These are phyloP conservation scores for Umbilicaria muhlenbergii DNA, from an alignment of 495 filamentous ascomycete species.

Conservation along the genomic window DNA sequence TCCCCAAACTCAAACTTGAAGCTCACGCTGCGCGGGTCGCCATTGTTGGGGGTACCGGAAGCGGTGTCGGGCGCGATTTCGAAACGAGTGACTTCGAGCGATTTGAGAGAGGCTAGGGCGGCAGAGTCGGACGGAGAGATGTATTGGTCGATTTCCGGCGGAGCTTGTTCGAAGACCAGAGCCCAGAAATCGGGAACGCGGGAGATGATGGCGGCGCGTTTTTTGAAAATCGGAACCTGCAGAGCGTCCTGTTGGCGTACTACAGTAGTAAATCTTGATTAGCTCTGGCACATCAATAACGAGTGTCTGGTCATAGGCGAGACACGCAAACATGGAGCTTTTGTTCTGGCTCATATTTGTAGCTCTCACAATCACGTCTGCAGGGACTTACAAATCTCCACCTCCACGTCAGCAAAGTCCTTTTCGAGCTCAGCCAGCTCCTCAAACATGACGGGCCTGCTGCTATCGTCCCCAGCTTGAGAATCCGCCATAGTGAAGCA, in stretches of 20 bases:
- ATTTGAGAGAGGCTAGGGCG: conserved; percentile 44
- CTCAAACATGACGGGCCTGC: neutral
- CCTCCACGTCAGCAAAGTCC: neutral
- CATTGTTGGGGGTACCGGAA: conserved; percentile 5
- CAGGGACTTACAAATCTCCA: neutral
- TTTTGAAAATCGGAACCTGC: conserved; percentile 37
- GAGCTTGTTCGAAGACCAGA: conserved; percentile 70
- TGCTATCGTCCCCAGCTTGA: too few species aligned
- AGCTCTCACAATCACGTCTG: neutral
- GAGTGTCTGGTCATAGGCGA: too few species aligned
- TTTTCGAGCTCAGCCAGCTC: conserved; percentile 1
- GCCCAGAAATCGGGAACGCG: conserved; percentile 78
- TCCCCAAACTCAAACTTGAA: conserved; percentile 44
- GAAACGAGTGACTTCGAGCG: conserved; percentile 55
- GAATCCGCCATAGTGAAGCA: too few species aligned
- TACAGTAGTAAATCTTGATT: too few species aligned
- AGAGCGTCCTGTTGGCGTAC: too few species aligned
- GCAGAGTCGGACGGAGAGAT: conserved; percentile 64
- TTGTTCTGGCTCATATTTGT: neutral
- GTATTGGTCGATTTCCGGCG: conserved; percentile 67
- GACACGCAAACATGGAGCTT: neutral
- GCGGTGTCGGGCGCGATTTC: conserved; percentile 36
- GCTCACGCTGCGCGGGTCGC: conserved; percentile 48
- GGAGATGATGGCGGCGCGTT: conserved; percentile 49
- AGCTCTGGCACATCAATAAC: too few species aligned